Conservation (phyloP, 2,329 filamentous ascomycete species). For the Hypomyces rosellus region DNA sequence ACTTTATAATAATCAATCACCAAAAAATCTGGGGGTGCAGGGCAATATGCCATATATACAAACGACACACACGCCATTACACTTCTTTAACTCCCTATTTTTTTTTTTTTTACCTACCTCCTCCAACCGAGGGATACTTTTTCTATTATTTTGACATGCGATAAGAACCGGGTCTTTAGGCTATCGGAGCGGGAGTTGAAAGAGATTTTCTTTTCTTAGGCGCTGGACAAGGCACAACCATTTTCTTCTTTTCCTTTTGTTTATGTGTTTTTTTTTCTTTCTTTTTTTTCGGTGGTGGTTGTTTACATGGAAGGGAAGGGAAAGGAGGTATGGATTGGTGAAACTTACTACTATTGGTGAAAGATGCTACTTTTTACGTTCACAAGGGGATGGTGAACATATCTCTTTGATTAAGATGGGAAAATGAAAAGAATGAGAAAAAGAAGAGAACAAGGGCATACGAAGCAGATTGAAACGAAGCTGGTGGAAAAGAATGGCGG, state of each 20-base stretch:
- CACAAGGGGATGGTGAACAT: background rate
- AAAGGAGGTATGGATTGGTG: too few relatives aligned
- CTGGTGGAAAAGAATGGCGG: too few relatives aligned
- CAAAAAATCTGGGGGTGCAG: background rate
- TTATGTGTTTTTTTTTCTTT: slow-evolving; percentile 8
- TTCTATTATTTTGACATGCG: slow-evolving; percentile 12
- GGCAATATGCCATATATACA: background rate
- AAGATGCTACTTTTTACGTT: background rate
- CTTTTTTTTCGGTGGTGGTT: slow-evolving; percentile 10
- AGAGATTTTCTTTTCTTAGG: slow-evolving; percentile 21
- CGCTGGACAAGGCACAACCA: slow-evolving; percentile 17
- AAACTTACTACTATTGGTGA: background rate
- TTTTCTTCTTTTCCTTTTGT: background rate
- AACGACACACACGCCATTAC: slow-evolving; percentile 4
- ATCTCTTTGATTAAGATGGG: background rate
- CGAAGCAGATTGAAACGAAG: background rate
- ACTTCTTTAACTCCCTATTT: background rate
- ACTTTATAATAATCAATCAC: background rate
- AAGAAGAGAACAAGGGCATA: background rate
- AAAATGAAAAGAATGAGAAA: background rate
- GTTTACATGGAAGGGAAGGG: background rate
- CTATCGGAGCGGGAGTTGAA: slow-evolving; percentile 26
- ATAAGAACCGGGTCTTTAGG: slow-evolving; percentile 17
- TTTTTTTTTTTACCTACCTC: slow-evolving; percentile 2
- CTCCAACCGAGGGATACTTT: background rate